Conservation (phyloP, 208 protist genomes). For the Borovskyia barvae region DNA sequence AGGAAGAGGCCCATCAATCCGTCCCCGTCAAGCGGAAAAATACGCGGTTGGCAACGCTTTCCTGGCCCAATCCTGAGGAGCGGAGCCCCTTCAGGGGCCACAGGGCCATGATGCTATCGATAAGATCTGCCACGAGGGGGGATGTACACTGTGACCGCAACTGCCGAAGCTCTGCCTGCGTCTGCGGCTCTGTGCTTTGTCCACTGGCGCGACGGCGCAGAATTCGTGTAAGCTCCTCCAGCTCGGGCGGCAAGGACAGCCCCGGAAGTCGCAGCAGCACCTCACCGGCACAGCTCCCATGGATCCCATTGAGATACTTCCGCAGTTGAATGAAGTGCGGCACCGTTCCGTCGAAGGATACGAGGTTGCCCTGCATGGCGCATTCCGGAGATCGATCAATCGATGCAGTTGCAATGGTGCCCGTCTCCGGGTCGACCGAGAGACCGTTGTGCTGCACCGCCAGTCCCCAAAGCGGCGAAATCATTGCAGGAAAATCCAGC, state of each 20-base stretch:
- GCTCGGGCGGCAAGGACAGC: constrained; percentile 40
- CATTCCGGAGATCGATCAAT: constrained; percentile 62
- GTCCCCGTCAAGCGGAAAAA: constrained; percentile 76
- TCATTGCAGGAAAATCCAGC: constrained; percentile 56
- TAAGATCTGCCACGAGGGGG: constrained; percentile 46
- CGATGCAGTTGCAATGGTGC: constrained; percentile 36
- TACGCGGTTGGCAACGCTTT: constrained; percentile 30
- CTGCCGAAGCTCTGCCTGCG: constrained; percentile 36
- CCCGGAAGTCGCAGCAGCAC: constrained; percentile 53
- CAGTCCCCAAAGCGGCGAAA: constrained; percentile 50
- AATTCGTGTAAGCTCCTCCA: constrained; percentile 39
- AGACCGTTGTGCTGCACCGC: constrained; percentile 60
- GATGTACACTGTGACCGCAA: constrained; percentile 38
- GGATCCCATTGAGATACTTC: constrained; percentile 51
- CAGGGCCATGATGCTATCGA: constrained; percentile 43
- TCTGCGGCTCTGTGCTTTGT: constrained; percentile 32
- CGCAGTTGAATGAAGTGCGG: constrained; percentile 63
- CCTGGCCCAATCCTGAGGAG: not conserved
- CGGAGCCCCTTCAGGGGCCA: not conserved
- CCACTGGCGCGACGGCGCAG: constrained; percentile 22
- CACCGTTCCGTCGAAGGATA: constrained; percentile 50
- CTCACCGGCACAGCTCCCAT: constrained; percentile 43
- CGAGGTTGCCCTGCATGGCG: constrained; percentile 38
- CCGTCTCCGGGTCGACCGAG: constrained; percentile 41
- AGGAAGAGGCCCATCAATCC: constrained; percentile 19